Percentiles rank a stretch among this genome's conserved stretches.
Evolutionary conservation across 495 filamentous ascomycete genomes (phyloP).

Genomic region (Geoglossum glabrum): DNA sequence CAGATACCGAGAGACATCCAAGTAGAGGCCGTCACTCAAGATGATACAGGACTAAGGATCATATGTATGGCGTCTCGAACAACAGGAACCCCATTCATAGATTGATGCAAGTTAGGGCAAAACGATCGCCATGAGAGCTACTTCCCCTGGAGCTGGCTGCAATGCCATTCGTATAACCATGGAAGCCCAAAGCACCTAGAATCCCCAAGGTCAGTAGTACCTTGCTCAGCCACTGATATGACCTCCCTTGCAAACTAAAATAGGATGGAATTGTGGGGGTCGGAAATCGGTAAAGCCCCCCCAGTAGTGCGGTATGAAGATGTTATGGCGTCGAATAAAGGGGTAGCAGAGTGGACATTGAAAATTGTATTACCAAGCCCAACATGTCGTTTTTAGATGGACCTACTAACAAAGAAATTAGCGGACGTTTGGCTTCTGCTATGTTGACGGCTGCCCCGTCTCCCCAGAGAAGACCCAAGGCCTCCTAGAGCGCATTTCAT

Average conservation of each 20-base stretch:
- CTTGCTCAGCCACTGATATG: background rate
- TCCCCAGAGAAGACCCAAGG: conserved; percentile 45
- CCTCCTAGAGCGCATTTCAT: conserved; percentile 59
- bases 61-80: conserved; percentile 18
- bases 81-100: background rate
- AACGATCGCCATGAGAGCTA: conserved; percentile 34
- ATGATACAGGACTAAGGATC: conserved; percentile 19
- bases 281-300: conserved; percentile 17
- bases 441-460: conserved; percentile 44
- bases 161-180: conserved; percentile 20
- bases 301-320: conserved; percentile 36
- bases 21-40: conserved; percentile 15
- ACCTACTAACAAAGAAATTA: conserved; percentile 15
- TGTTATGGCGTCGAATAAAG: conserved; percentile 36
- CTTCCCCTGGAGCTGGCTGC: conserved; percentile 32
- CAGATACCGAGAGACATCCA: conserved; percentile 36
- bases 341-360: conserved; percentile 32
- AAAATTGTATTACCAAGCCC: conserved; percentile 33
- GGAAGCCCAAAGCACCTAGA: conserved; percentile 12
- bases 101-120: conserved; percentile 23
- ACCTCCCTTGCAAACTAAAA: background rate
- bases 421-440: conserved; percentile 46
- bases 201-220: background rate
- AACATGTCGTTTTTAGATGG: conserved; percentile 1
- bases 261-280: conserved; percentile 18